Evolutionary conservation across 129 eudicot genomes (phyloP).

Genomic region (Tagetes patula): DNA sequence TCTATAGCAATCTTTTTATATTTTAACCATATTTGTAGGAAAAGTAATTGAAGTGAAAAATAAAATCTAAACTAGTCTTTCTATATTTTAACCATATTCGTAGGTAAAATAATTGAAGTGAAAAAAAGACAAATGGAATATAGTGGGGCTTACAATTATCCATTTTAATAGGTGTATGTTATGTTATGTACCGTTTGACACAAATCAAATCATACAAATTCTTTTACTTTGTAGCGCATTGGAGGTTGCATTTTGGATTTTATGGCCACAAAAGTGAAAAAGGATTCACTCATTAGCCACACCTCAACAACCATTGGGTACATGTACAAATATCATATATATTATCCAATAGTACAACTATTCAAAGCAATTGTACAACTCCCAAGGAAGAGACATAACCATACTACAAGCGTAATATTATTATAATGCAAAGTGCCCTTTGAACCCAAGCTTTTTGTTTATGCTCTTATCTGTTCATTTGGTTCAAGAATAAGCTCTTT

Average conservation of each 20-base stretch:
- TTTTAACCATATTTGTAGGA: no score
- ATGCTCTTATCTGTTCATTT: constrained; percentile 15
- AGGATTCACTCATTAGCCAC: constrained; percentile 33
- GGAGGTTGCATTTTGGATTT: constrained; percentile 39
- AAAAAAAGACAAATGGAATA: constrained; percentile 39
- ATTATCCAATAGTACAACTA: constrained; percentile 34
- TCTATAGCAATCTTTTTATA: no score
- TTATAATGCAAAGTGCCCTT: constrained; percentile 26
- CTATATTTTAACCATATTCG: background rate
- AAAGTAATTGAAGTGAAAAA: no score
- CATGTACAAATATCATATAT: constrained; percentile 15
- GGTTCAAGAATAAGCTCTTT: constrained; percentile 19
- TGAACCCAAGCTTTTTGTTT: constrained; percentile 24
- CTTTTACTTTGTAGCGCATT: constrained; percentile 33
- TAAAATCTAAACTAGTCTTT: background rate
- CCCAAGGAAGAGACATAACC: constrained; percentile 19
- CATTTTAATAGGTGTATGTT: constrained; percentile 21
- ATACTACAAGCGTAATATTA: constrained; percentile 16
- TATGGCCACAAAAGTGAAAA: constrained; percentile 37
- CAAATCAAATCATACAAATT: constrained; percentile 36
- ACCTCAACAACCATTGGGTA: constrained; percentile 30
- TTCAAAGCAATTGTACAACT: constrained; percentile 29
- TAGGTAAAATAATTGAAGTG: background rate
- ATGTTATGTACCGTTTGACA: constrained; percentile 22
- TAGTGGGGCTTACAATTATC: constrained; percentile 31